Percentiles rank a stretch among this genome's conserved stretches.
Conservation (phyloP, 805 yeast species). For the Candida dajiaensis region DNA sequence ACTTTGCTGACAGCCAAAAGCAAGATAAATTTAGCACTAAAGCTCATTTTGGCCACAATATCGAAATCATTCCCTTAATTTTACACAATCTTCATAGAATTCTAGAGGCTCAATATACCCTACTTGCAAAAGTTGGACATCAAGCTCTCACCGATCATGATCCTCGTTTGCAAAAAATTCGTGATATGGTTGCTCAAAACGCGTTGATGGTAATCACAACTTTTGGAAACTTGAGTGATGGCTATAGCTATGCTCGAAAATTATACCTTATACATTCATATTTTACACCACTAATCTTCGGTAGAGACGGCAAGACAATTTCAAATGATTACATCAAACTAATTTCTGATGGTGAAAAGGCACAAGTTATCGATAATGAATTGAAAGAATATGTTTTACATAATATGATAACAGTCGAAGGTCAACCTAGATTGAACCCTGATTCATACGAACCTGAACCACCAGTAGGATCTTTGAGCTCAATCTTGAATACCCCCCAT, state of each 20-base stretch:
- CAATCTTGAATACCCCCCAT: background rate
- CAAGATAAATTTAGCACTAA: slow-evolving; percentile 1
- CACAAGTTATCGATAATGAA: background rate
- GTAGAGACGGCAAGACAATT: background rate
- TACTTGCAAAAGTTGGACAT: background rate
- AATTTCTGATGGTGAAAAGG: background rate
- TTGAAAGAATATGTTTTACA: background rate
- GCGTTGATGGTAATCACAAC: background rate
- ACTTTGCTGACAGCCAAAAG: slow-evolving; percentile 3
- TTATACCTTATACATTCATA: background rate
- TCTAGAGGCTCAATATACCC: background rate
- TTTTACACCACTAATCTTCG: background rate
- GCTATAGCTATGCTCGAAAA: background rate
- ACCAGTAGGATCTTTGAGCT: background rate
- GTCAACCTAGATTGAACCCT: background rate
- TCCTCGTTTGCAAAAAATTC: background rate
- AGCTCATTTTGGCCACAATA: slow-evolving; percentile 4
- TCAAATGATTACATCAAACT: background rate
- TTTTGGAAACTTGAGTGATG: background rate
- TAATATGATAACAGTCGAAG: background rate
- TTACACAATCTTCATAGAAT: background rate
- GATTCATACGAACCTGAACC: background rate
- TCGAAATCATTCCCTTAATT: slow-evolving; percentile 2
- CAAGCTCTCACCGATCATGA: background rate
- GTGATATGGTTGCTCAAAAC: background rate